phyloP scores from a whole-genome alignment of 2,329 filamentous ascomycete genomes.

The Fusarium sp. region DNA sequence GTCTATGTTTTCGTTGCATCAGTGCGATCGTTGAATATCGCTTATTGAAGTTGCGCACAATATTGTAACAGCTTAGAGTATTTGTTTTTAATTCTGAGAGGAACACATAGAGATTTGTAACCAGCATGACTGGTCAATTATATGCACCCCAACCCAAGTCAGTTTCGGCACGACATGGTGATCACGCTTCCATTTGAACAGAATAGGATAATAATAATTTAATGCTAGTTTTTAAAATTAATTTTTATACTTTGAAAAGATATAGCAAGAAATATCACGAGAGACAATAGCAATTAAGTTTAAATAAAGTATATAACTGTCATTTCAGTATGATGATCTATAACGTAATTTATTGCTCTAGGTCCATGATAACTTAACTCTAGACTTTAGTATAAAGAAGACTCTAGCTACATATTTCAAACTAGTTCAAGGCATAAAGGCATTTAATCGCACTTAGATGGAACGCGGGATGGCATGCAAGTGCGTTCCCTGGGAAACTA shows the following conservation, averaged over 20 bases:
- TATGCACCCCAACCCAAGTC: too few species aligned
- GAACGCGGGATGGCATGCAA: neutral
- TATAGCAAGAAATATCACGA: neutral
- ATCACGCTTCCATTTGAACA: too few species aligned
- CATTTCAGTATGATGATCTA: neutral
- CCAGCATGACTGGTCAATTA: too few species aligned
- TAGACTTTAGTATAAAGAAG: rapidly evolving
- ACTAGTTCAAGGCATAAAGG: too few species aligned
- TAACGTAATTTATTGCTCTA: rapidly evolving
- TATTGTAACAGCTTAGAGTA: rapidly evolving
- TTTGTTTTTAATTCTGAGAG: neutral
- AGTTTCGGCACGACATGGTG: too few species aligned
- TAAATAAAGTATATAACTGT: neutral
- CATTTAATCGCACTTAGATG: neutral
- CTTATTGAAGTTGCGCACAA: rapidly evolving
- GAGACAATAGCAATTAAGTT: rapidly evolving
- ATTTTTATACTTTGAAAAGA: rapidly evolving
- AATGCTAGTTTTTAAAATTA: rapidly evolving
- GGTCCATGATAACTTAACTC: rapidly evolving
- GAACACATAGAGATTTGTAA: too few species aligned
- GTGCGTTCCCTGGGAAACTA: neutral
- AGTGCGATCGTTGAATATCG: rapidly evolving
- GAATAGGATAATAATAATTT: rapidly evolving
- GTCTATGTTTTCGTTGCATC: rapidly evolving
- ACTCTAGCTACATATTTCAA: rapidly evolving